These are phyloP conservation scores for Leptodermis oblonga DNA, from an alignment of 257 asterid species.

Conservation along the genomic window DNA sequence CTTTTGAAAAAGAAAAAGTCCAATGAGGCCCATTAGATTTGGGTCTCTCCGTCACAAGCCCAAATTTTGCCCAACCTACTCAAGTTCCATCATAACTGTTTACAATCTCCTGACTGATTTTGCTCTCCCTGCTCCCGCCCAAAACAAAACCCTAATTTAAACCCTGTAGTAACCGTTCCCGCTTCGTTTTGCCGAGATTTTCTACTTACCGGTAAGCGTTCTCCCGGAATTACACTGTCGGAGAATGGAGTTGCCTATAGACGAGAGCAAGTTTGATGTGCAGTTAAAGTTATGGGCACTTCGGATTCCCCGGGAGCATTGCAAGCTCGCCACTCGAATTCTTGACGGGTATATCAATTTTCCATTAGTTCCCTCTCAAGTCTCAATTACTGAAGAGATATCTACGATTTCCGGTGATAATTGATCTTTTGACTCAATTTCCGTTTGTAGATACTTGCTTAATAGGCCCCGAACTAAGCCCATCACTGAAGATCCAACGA, in stretches of 20 bases:
- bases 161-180: neutral
- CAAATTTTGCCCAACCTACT: neutral
- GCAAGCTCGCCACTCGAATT: constrained; percentile 70
- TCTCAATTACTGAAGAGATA: neutral
- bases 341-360: constrained; percentile 57
- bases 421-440: constrained; percentile 1
- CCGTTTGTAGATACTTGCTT: constrained; percentile 58
- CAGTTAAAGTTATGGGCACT: constrained; percentile 64
- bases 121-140: neutral
- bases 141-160: constrained; percentile 5
- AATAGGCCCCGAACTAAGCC: constrained; percentile 86
- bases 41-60: too few relatives aligned
- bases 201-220: neutral
- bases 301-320: constrained; percentile 71
- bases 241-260: constrained; percentile 34
- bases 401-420: neutral
- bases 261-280: constrained; percentile 57
- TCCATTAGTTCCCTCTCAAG: neutral
- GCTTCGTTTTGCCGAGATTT: neutral
- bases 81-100: neutral
- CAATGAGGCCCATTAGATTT: too few relatives aligned
- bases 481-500: constrained; percentile 69
- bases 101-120: neutral
- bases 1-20: too few relatives aligned
- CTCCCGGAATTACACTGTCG: neutral